A percentile compares a stretch with the other conserved stretches of the same genome.
These are phyloP conservation scores for Phytophthora cryptogea DNA, from an alignment of 352 stramenopile genomes.

Conservation along the genomic window DNA sequence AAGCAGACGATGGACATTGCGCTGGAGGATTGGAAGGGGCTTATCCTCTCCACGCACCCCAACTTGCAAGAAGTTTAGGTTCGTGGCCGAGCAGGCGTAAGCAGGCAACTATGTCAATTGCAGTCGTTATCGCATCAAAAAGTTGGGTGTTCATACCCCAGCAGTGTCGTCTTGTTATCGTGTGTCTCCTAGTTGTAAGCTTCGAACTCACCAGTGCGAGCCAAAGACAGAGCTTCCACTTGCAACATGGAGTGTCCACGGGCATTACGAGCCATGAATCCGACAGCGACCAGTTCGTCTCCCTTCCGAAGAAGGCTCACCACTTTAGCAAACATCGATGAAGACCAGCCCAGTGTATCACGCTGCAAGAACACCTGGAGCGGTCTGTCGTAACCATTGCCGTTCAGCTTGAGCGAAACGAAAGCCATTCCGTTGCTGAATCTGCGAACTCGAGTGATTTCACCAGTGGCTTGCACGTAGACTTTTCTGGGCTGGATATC, in stretches of 20 bases:
- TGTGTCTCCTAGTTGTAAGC: constrained; percentile 37
- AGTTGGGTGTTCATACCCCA: neutral
- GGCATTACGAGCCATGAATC: constrained; percentile 41
- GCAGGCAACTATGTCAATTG: neutral
- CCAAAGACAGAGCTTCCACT: constrained; percentile 39
- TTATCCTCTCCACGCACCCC: constrained; percentile 51
- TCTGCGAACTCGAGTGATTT: constrained; percentile 42
- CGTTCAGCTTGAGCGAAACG: constrained; percentile 37
- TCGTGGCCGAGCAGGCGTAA: neutral
- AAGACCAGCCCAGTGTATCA: constrained; percentile 38
- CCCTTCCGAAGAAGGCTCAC: constrained; percentile 42
- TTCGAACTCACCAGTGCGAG: constrained; percentile 41
- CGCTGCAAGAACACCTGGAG: constrained; percentile 48
- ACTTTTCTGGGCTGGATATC: constrained; percentile 6
- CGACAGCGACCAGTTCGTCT: constrained; percentile 43
- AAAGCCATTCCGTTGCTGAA: constrained; percentile 60
- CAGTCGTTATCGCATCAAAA: neutral
- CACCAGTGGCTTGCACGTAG: constrained; percentile 41
- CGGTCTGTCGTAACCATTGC: constrained; percentile 21
- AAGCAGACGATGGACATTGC: constrained; percentile 52
- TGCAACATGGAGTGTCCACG: constrained; percentile 50
- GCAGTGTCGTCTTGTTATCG: constrained; percentile 1
- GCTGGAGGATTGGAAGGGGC: constrained; percentile 46
- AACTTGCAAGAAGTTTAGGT: constrained; percentile 44
- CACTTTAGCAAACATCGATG: constrained; percentile 30